phyloP scores from a whole-genome alignment of 1,284 basidiomycete species.

The Marasmius tenuissimus region DNA sequence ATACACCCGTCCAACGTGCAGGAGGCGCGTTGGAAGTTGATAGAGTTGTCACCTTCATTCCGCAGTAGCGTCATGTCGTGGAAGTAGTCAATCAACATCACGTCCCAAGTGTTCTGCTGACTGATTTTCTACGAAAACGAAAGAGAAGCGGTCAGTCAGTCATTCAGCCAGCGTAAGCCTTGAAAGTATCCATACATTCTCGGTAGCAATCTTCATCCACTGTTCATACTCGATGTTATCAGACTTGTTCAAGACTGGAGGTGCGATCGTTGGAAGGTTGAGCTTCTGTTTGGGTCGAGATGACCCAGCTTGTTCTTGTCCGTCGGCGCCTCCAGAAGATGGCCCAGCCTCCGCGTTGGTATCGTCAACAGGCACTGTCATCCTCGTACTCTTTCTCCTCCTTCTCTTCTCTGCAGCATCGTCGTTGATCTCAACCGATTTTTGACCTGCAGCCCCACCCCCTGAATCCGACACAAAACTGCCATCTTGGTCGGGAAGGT shows the following conservation, averaged over 20 bases:
- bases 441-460: slow-evolving; percentile 42
- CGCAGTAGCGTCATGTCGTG: slow-evolving; percentile 97
- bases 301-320: slow-evolving; percentile 37
- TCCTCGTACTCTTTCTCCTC: slow-evolving; percentile 71
- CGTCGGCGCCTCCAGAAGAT: slow-evolving; percentile 39
- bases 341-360: slow-evolving; percentile 47
- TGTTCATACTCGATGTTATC: slow-evolving; percentile 94
- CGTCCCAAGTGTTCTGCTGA: slow-evolving; percentile 95
- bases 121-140: slow-evolving; percentile 89
- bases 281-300: slow-evolving; percentile 56
- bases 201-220: slow-evolving; percentile 99
- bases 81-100: slow-evolving; percentile 98
- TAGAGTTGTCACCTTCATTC: slow-evolving; percentile 88
- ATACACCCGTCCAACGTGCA: slow-evolving; percentile 98
- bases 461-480: slow-evolving; percentile 48
- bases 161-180: background rate
- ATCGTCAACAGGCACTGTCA: slow-evolving; percentile 32
- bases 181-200: slow-evolving; percentile 71
- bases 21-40: slow-evolving; percentile 98
- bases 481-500: slow-evolving; percentile 45
- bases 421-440: slow-evolving; percentile 73
- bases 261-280: slow-evolving; percentile 59
- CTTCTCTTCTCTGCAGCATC: slow-evolving; percentile 78
- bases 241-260: slow-evolving; percentile 61
- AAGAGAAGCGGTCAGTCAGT: slow-evolving; percentile 12